Evolutionary conservation across 2,329 filamentous ascomycete genomes (phyloP), one percentile per base, ranked within the genome.

Genomic region (Berkeleyomyces rouxiae): DNA sequence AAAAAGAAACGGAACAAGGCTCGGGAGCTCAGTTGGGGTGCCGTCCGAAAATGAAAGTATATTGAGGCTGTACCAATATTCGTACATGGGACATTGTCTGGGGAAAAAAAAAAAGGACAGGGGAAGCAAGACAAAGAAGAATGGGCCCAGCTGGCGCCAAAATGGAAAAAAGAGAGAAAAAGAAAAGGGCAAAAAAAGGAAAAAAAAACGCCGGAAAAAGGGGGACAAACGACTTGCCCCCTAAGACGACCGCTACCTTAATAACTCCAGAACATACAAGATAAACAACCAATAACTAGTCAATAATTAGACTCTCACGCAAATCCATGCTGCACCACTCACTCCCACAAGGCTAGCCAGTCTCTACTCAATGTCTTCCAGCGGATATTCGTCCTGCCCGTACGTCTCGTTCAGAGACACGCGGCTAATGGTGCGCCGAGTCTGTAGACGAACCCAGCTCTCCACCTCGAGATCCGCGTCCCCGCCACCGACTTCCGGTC

Each of bases 391-490:
- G 69, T 86, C 82, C 3, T 68, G 66, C 1, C 82, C 82, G 65
- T 79, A 86, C 0, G 83, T 86, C 1, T 74, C 70, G 67, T 86
- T 86, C 59, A 87, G 70, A 3, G 72, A 74, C 3, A 86, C 78
- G 1, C 67, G 70, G 0, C 79, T 81, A 0, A 81, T 77, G 0
- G 78, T 69, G 0, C 71, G 73, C 0, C 80, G 80, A 55, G 78
- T 76, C 67, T 86, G 83, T 39, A 86, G 72, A 1, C 82, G 75
- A 44, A 85, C 80, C 77, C 82, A 86, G 0, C 82, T 85, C 42
- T 83, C 76, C 0, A 82, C 71, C 44, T 76, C 75, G 23, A 72
- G 67, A 3, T 71, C 46, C 66, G 4, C 68, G 67, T 13, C 82
- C 68, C 31, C 70, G 70, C 1, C 72, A 69, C 47, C 79, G 73